Percentiles rank a stretch among this genome's conserved stretches.
Conservation (phyloP, 2,329 filamentous ascomycete species). For the Blumeria hordei region DNA sequence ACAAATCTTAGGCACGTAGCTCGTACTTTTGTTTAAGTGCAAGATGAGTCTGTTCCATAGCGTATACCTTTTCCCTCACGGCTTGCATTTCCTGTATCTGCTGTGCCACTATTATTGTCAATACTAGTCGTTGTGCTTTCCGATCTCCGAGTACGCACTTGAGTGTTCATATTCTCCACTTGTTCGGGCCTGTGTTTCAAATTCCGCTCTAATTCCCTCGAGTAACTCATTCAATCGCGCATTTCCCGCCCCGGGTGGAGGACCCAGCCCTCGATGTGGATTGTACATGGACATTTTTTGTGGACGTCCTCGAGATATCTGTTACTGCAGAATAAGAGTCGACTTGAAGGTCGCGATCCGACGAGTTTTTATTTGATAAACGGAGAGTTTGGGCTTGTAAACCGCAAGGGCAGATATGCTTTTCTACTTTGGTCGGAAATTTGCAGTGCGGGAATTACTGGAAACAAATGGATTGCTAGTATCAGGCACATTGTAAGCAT, state of each 20-base stretch:
- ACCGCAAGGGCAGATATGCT: too few species aligned
- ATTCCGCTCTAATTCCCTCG: constrained; percentile 75
- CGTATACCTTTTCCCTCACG: constrained; percentile 78
- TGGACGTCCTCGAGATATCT: too few species aligned
- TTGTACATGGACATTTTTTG: constrained; percentile 56
- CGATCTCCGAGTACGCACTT: constrained; percentile 39
- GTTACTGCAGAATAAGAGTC: too few species aligned
- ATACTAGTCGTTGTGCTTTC: not conserved
- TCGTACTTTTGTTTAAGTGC: constrained; percentile 76
- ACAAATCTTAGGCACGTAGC: not conserved
- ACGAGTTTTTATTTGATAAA: too few species aligned
- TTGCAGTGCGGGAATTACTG: too few species aligned
- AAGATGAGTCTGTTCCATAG: constrained; percentile 74
- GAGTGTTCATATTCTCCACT: constrained; percentile 80
- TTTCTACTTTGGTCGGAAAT: too few species aligned
- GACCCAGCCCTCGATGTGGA: constrained; percentile 59
- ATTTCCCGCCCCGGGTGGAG: constrained; percentile 22
- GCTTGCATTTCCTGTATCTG: constrained; percentile 92
- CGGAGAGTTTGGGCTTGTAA: too few species aligned
- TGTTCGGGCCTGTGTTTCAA: constrained; percentile 60
- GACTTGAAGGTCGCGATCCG: too few species aligned
- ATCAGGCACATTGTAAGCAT: too few species aligned
- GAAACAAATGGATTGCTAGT: too few species aligned
- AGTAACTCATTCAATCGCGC: constrained; percentile 70
- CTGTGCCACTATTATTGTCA: constrained; percentile 38